Base-by-base conservation (phyloP, 306 rosid genomes). In the Corylus americana region DNA sequence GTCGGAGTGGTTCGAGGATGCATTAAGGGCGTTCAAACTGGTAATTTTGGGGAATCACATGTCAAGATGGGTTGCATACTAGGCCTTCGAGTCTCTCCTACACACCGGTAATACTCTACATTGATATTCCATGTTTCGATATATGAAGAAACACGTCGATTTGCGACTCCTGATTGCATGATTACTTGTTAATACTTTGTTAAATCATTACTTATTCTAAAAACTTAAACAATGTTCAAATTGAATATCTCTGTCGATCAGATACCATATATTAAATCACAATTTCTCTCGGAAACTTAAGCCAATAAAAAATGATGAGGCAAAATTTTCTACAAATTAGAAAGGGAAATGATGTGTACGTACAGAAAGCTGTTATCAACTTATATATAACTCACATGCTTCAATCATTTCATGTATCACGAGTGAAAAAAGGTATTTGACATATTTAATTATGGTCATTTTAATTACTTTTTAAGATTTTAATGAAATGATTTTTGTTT, bases 1-100 rank as follows among this genome's bases (percentile, higher is more conserved):
- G 97, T 90, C 1, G 97, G 95, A 16, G 93, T 90, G 45, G 89
- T 90, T 86, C 80, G 89, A 42, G 97, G 95, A 70, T 90, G 97
- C 83, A 85, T 90, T 77, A 89, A 88, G 89, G 83, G 78, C 80
- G 81, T 92, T 79, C 74, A 63, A 66, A 86, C 89, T 83, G 70
- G 70, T 22, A 22, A 22, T 53, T 79, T 82, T 74, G 89, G 90
- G 54, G 79, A 51, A 76, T 81, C 82, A 67, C 70, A 84, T 55
- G 59, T 88, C 79, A 87, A 85, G 80, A 88, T 92, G 54, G 97
- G 94, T 55, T 90, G 88, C 74, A 83, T 92, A 50, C 78, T 90
- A 35, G 97, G 97, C 78, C 97, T 92, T 72, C 83, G 94, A 25
- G 94, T 92, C 69, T 90, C 97, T 77, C 94, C 93, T 72, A 37